Evolutionary conservation across 208 protist genomes (phyloP).

Genomic region (Naegleria lovaniensis): DNA sequence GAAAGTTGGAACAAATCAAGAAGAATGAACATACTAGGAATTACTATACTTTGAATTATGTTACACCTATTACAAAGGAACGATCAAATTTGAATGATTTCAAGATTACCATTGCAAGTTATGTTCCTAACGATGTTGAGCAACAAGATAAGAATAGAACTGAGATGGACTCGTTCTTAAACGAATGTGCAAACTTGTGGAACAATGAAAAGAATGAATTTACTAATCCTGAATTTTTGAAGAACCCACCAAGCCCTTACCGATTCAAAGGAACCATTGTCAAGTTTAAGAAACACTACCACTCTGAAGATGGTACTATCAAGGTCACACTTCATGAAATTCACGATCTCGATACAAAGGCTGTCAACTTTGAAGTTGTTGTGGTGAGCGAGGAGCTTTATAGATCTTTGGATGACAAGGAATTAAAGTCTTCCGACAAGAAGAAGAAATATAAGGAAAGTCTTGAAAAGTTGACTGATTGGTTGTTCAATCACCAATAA

Average conservation of each 20-base stretch:
- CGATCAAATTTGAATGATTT: background rate
- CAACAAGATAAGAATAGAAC: background rate
- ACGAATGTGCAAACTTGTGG: background rate
- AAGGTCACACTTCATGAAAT: background rate
- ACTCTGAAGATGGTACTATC: background rate
- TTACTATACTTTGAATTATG: background rate
- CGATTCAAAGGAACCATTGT: background rate
- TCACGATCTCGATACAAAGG: background rate
- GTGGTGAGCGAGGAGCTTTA: background rate
- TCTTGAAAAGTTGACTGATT: background rate
- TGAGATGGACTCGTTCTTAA: background rate
- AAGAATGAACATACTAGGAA: constrained; percentile 10
- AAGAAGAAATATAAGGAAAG: background rate
- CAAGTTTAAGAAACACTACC: background rate
- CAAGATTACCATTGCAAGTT: constrained; percentile 9
- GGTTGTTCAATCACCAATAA: background rate
- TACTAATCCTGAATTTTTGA: background rate
- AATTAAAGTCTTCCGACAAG: background rate
- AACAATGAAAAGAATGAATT: background rate
- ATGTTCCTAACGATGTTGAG: background rate
- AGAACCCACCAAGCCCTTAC: background rate
- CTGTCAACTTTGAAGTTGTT: background rate
- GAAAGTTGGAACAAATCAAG: background rate
- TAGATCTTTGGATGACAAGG: background rate
- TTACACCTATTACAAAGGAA: background rate